Evolutionary conservation across 495 filamentous ascomycete species (phyloP).

Genomic region (Talaromyces wortmannii): DNA sequence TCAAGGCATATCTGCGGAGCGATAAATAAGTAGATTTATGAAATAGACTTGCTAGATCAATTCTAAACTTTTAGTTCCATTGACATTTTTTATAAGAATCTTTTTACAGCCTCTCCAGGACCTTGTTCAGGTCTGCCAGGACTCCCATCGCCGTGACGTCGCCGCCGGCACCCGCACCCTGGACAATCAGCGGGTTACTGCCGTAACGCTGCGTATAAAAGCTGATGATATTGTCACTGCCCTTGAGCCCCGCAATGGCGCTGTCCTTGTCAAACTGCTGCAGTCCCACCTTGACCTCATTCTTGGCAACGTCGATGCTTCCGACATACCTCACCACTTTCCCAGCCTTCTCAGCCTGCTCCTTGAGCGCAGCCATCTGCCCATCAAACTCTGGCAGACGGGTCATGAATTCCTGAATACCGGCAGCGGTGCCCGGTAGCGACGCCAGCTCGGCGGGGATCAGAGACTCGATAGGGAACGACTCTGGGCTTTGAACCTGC

Average conservation of each 20-base stretch:
- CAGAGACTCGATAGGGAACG: slow-evolving; percentile 86
- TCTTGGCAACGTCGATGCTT: slow-evolving; percentile 72
- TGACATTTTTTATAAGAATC: slow-evolving; percentile 1
- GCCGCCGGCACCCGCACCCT: slow-evolving; percentile 89
- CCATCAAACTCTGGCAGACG: slow-evolving; percentile 69
- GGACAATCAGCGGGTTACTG: slow-evolving; percentile 80
- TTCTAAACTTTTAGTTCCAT: neutral
- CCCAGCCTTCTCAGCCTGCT: slow-evolving; percentile 67
- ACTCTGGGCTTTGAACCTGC: slow-evolving; percentile 65
- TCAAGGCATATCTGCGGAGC: slow-evolving; percentile 50
- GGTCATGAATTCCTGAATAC: slow-evolving; percentile 68
- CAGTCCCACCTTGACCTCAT: slow-evolving; percentile 79
- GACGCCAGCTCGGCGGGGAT: slow-evolving; percentile 78
- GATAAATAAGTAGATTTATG: neutral
- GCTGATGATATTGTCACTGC: slow-evolving; percentile 96
- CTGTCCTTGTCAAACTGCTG: slow-evolving; percentile 78
- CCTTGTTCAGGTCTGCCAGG: slow-evolving; percentile 80
- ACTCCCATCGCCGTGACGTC: slow-evolving; percentile 98
- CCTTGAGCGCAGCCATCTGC: slow-evolving; percentile 77
- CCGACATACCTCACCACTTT: slow-evolving; percentile 95
- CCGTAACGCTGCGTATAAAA: slow-evolving; percentile 96
- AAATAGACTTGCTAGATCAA: slow-evolving; percentile 1
- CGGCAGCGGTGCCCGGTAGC: slow-evolving; percentile 51
- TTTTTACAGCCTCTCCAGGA: slow-evolving; percentile 44
- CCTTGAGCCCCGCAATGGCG: slow-evolving; percentile 87